A percentile compares a stretch with the other conserved stretches of the same genome.
Evolutionary conservation across 1,139 yeast species (phyloP).

Genomic region (Geotrichum europaeum): DNA sequence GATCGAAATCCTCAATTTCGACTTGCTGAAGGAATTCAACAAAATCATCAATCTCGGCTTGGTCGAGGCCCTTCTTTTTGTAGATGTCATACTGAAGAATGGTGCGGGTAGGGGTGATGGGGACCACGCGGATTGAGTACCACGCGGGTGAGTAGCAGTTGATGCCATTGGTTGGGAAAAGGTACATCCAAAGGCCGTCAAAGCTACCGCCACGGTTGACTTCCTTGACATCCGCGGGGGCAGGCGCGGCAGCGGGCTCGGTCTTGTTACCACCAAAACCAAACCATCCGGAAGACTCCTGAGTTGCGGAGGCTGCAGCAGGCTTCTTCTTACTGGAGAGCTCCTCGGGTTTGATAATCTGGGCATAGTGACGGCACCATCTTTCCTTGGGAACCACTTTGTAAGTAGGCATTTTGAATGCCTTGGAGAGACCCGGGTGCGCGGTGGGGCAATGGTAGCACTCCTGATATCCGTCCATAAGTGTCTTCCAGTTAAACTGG

Average conservation of each 20-base stretch:
- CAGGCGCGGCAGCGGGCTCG: background rate
- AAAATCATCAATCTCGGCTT: slow-evolving; percentile 50
- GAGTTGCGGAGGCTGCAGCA: background rate
- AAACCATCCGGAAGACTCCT: slow-evolving; percentile 8
- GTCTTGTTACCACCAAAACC: slow-evolving; percentile 3
- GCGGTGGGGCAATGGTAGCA: slow-evolving; percentile 65
- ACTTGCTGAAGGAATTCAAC: slow-evolving; percentile 57
- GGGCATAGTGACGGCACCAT: slow-evolving; percentile 58
- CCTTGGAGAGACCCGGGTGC: slow-evolving; percentile 53
- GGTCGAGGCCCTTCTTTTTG: slow-evolving; percentile 52
- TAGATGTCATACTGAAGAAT: slow-evolving; percentile 55
- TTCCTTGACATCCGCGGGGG: background rate
- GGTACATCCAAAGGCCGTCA: slow-evolving; percentile 47
- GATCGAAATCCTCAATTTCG: slow-evolving; percentile 53
- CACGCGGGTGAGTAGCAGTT: slow-evolving; percentile 63
- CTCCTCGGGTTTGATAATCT: slow-evolving; percentile 38
- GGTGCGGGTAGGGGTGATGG: slow-evolving; percentile 48
- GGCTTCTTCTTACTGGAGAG: background rate
- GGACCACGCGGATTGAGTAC: slow-evolving; percentile 57
- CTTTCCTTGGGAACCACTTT: slow-evolving; percentile 54
- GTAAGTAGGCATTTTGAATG: slow-evolving; percentile 59
- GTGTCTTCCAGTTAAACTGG: slow-evolving; percentile 58
- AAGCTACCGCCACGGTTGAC: slow-evolving; percentile 48
- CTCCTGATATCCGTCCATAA: slow-evolving; percentile 64
- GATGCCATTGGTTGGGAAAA: slow-evolving; percentile 53